Percentiles rank a stretch among this genome's conserved stretches.
Conservation (phyloP, 345 rosid species). For the Noccaea bulbosa region DNA sequence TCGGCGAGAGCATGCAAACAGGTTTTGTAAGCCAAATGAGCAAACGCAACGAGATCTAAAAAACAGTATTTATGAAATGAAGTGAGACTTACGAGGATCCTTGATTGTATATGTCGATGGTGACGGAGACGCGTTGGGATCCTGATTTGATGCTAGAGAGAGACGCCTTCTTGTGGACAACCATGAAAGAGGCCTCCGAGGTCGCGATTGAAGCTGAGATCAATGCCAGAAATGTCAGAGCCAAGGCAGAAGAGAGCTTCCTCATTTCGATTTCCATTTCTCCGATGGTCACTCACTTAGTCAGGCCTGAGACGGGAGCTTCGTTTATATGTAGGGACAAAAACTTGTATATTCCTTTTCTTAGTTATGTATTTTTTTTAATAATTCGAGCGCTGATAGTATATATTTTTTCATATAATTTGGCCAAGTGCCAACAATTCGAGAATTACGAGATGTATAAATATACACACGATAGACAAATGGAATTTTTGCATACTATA, state of each 20-base stretch:
- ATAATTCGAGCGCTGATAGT: too few species aligned
- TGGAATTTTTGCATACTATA: too few species aligned
- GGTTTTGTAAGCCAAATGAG: neutral
- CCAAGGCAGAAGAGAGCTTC: slow-evolving; percentile 41
- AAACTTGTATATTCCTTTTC: too few species aligned
- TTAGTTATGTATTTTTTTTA: too few species aligned
- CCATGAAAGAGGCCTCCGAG: slow-evolving; percentile 77
- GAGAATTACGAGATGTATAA: too few species aligned
- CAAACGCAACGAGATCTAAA: neutral
- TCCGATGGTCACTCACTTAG: slow-evolving; percentile 17
- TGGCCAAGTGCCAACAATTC: too few species aligned
- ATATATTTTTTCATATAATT: too few species aligned
- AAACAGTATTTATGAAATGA: neutral
- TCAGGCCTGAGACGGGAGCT: neutral
- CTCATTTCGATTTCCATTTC: slow-evolving; percentile 27
- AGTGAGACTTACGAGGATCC: slow-evolving; percentile 69
- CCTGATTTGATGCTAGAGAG: slow-evolving; percentile 73
- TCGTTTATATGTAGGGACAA: too few species aligned
- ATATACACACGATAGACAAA: too few species aligned
- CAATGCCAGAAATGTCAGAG: slow-evolving; percentile 42
- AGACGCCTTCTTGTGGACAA: slow-evolving; percentile 85
- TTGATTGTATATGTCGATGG: slow-evolving; percentile 80
- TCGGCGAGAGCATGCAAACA: neutral
- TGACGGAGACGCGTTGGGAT: slow-evolving; percentile 74
- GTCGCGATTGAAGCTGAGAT: slow-evolving; percentile 52